Percentiles rank a stretch among this genome's conserved stretches.
Conservation (phyloP, 495 filamentous ascomycete species). For the Sabuloglossum arenarium region DNA sequence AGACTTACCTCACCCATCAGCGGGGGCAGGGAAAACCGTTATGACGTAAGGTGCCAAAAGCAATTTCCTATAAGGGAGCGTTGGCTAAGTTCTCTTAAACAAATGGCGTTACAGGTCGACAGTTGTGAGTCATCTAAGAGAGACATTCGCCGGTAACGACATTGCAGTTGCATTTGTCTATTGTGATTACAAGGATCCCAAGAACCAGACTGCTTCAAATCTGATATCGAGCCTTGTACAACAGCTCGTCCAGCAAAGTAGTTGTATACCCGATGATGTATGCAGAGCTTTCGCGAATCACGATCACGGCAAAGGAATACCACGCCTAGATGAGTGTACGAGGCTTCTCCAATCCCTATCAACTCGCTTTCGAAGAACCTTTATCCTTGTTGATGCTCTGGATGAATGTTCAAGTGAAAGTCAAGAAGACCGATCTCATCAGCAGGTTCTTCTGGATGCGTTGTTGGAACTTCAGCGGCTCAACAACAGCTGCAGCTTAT, state of each 20-base stretch:
- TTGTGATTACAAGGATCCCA: not conserved
- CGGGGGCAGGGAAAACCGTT: conserved; percentile 4
- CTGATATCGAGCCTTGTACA: conserved; percentile 1
- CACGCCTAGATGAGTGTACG: not conserved
- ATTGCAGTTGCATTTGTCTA: conserved; percentile 1
- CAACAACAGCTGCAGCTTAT: conserved; percentile 5
- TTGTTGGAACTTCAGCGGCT: no score
- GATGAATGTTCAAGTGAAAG: conserved; percentile 16
- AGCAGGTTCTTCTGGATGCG: no score
- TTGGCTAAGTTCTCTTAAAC: not conserved
- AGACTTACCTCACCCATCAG: no score
- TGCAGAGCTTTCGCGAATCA: not conserved
- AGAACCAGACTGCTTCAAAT: not conserved
- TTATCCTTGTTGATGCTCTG: conserved; percentile 4
- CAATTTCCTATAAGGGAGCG: not conserved
- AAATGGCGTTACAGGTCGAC: not conserved
- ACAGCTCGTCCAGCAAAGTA: not conserved
- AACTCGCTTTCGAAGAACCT: not conserved
- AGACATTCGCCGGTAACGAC: not conserved
- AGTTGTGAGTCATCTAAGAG: not conserved
- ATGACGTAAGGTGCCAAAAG: not conserved
- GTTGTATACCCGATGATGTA: not conserved
- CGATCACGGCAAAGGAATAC: not conserved
- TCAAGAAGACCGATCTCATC: conserved; percentile 5
- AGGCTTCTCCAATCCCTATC: not conserved